These are phyloP conservation scores for Angophora floribunda DNA, from an alignment of 345 rosid species.

Conservation along the genomic window DNA sequence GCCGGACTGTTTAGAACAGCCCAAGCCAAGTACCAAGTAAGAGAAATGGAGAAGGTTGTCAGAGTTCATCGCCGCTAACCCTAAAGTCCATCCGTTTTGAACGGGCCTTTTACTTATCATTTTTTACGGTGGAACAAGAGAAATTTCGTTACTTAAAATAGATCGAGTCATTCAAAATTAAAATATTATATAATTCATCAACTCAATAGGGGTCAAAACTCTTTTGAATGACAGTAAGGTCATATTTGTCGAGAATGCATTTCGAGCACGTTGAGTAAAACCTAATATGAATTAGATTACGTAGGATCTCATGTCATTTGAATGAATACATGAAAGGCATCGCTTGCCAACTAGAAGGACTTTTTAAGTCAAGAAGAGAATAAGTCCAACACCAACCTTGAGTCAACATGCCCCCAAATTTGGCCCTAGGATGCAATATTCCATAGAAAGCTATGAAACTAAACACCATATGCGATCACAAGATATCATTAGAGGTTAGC, in stretches of 20 bases:
- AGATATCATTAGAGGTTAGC: no score
- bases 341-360: fast-evolving
- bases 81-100: background rate
- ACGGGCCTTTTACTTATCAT: background rate
- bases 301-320: fast-evolving
- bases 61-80: background rate
- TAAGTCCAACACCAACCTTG: background rate
- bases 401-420: background rate
- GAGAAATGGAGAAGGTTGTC: background rate
- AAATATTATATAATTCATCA: no score
- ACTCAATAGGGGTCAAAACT: background rate
- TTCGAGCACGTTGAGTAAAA: fast-evolving
- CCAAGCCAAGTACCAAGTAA: background rate
- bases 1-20: background rate
- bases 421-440: no score
- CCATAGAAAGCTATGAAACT: background rate
- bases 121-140: background rate
- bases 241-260: fast-evolving
- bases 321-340: fast-evolving
- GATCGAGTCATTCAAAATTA: background rate
- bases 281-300: fast-evolving
- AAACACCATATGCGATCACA: no score
- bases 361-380: fast-evolving
- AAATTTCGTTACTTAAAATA: no score
- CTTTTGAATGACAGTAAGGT: fast-evolving